phyloP scores from a whole-genome alignment of 2,329 filamentous ascomycete species.

The Colletotrichum cereale region DNA sequence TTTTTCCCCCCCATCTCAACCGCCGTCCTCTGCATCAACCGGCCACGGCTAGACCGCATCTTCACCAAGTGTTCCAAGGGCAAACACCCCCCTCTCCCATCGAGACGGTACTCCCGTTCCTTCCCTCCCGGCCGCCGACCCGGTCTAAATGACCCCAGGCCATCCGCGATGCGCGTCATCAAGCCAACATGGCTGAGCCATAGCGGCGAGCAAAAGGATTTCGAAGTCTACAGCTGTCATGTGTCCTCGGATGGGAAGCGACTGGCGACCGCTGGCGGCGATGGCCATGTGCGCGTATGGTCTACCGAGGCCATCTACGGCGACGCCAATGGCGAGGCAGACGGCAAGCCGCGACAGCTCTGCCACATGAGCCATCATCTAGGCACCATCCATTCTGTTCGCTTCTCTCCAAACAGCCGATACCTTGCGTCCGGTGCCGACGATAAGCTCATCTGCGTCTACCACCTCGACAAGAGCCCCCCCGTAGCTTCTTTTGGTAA shows the following conservation, averaged over 20 bases:
- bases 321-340: constrained; percentile 48
- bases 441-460: constrained; percentile 99
- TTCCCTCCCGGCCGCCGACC: neutral
- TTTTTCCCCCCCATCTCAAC: neutral
- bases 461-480: constrained; percentile 86
- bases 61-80: neutral
- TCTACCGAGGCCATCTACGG: constrained; percentile 94
- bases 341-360: constrained; percentile 84
- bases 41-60: neutral
- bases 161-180: constrained; percentile 79
- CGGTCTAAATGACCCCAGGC: constrained; percentile 31
- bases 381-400: constrained; percentile 95
- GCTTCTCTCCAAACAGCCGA: constrained; percentile 94
- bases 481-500: constrained; percentile 84
- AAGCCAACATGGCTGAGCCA: constrained; percentile 97
- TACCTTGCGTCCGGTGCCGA: constrained; percentile 98
- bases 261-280: constrained; percentile 93
- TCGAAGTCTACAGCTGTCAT: constrained; percentile 98
- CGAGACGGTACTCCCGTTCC: neutral
- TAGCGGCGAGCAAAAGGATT: constrained; percentile 97
- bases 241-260: constrained; percentile 94
- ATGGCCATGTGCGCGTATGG: constrained; percentile 98
- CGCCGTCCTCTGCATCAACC: constrained; percentile 3
- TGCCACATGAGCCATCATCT: constrained; percentile 99
- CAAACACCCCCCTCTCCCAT: neutral